Percentiles rank a stretch among this genome's conserved stretches.
Conservation (phyloP, 1,284 basidiomycete species). For the Cystobasidium slooffiae region DNA sequence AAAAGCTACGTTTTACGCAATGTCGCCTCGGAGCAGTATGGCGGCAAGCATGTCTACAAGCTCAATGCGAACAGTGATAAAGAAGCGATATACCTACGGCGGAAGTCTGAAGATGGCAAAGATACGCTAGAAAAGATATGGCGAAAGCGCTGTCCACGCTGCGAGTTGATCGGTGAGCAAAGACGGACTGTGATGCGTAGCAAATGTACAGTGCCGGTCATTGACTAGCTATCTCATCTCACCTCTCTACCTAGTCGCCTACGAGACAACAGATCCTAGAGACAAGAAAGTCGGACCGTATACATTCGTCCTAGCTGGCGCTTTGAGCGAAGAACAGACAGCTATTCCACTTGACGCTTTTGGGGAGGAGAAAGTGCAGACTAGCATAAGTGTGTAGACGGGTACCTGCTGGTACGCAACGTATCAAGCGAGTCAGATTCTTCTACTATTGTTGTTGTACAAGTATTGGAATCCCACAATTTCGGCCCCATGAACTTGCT, state of each 20-base stretch:
- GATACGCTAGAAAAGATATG: slow-evolving; percentile 29
- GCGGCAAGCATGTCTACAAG: slow-evolving; percentile 43
- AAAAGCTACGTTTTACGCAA: slow-evolving; percentile 36
- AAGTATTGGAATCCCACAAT: too few species aligned
- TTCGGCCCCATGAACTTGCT: too few species aligned
- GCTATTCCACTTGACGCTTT: slow-evolving; percentile 33
- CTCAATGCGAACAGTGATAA: slow-evolving; percentile 35
- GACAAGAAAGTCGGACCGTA: slow-evolving; percentile 36
- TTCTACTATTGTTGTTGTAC: too few species aligned
- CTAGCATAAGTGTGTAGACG: neutral
- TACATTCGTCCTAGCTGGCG: slow-evolving; percentile 34
- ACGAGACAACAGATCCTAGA: slow-evolving; percentile 36
- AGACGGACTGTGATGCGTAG: too few species aligned
- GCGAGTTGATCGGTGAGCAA: slow-evolving; percentile 37
- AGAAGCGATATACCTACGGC: slow-evolving; percentile 29
- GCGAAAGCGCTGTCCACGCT: slow-evolving; percentile 38
- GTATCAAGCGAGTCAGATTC: neutral
- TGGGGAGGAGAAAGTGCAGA: slow-evolving; percentile 8
- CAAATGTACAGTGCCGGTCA: too few species aligned
- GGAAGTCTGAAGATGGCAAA: slow-evolving; percentile 10
- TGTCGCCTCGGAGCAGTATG: slow-evolving; percentile 26
- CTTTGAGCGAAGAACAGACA: slow-evolving; percentile 36
- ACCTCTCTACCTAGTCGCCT: slow-evolving; percentile 3
- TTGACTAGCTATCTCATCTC: neutral
- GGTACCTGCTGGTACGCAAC: too few species aligned